phyloP scores from a whole-genome alignment of 257 asterid genomes.

The Jacaranda copaia region DNA sequence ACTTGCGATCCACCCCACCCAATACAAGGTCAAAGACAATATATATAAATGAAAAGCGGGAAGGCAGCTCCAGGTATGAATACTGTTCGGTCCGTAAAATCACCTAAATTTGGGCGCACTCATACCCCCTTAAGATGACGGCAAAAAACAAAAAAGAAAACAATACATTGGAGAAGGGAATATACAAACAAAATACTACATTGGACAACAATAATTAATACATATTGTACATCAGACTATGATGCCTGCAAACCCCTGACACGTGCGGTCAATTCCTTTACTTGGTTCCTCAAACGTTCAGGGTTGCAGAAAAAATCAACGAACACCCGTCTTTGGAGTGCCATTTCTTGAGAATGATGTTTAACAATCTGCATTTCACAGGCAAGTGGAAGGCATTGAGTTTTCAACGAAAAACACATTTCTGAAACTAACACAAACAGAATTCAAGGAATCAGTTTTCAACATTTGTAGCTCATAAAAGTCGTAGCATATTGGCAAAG shows the following conservation, averaged over 20 bases:
- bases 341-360: conserved; percentile 90
- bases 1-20: too few species aligned
- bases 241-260: conserved; percentile 88
- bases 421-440: background rate
- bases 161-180: background rate
- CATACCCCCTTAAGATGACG: background rate
- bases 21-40: too few species aligned
- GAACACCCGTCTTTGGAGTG: conserved; percentile 84
- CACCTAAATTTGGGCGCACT: too few species aligned
- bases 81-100: too few species aligned
- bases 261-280: conserved; percentile 88
- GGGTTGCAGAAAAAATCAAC: conserved; percentile 98
- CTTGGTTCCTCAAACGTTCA: conserved; percentile 87
- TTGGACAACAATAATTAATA: background rate
- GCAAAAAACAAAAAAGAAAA: background rate
- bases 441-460: background rate
- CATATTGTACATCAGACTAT: conserved; percentile 41
- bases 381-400: background rate
- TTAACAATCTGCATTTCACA: conserved; percentile 70
- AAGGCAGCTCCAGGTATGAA: too few species aligned
- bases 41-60: too few species aligned
- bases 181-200: conserved; percentile 22
- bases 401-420: background rate
- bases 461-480: background rate
- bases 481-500: too few species aligned